Base-by-base conservation (phyloP, 106 monocot species). In the Apostasia ramifera region DNA sequence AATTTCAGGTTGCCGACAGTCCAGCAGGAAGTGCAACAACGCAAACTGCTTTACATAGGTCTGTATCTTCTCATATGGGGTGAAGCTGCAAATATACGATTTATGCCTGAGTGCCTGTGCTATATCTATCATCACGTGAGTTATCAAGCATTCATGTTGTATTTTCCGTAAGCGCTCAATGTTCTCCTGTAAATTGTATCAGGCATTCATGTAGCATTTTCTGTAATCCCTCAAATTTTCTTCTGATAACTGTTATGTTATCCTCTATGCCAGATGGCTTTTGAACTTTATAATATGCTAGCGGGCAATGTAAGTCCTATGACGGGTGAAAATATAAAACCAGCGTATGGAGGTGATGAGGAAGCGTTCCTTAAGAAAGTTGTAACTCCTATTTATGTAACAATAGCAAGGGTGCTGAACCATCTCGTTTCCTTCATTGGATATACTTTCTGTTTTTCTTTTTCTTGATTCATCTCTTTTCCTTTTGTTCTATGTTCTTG, bases 41-140 rank as follows among this genome's bases (percentile, higher is more conserved):
- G 95, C 6, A 92, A 92, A 61, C 82, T 97, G 53, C 73, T 97
- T 13, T 97, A 97, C 59, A 92, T 97, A 78, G 84, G 95, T 65
- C 86, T 97, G n/a, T 97, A 97, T 77, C 89, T 97, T 73, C 92
- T 97, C 42, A 97, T 97, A 57, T 97, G 97, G 97, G 97, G 97
- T 57, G 95, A 95, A 80, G 95, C 95, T 61, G 95, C 95, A 59
- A 95, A 95, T 61, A 72, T 95, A 74, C 79, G 97, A 59, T 97
- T 97, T 58, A 92, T 97, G 97, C 97, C 97, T 62, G 97, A 97
- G 51, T 97, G 97, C 67, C 87, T 97, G 64, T 97, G 97, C 74
- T 97, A 97, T 71, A 97, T 97, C 63, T 97, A 89, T 77, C 97
- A 97, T 81, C 92, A 97, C 77, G 95, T 95, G 76, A 66, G 87